These are phyloP conservation scores for Arxiozyma slooffiae DNA, from an alignment of 1,139 yeast genomes.

Conservation along the genomic window DNA sequence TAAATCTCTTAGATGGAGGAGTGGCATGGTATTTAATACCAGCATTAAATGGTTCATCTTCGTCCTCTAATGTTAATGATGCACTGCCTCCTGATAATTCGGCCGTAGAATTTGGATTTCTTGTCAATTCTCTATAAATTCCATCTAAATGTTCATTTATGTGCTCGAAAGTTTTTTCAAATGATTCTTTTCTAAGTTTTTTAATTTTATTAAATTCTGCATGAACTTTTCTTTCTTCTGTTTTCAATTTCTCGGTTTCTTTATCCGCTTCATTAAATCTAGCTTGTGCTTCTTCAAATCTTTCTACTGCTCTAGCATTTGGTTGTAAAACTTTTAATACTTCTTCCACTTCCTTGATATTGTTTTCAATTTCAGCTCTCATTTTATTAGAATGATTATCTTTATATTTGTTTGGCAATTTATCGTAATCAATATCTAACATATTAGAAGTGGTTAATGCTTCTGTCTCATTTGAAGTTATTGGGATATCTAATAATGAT, in stretches of 20 bases:
- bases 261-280: conserved; percentile 52
- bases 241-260: conserved; percentile 57
- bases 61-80: conserved; percentile 74
- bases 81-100: conserved; percentile 90
- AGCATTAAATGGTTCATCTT: conserved; percentile 74
- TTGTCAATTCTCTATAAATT: conserved; percentile 83
- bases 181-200: conserved; percentile 47
- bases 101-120: conserved; percentile 39
- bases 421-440: conserved; percentile 48
- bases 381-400: conserved; percentile 30
- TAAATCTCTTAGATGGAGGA: conserved; percentile 91
- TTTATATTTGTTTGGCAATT: conserved; percentile 39
- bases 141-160: conserved; percentile 63
- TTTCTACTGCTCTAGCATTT: conserved; percentile 68
- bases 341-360: conserved; percentile 45
- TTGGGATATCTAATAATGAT: conserved; percentile 42
- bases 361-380: conserved; percentile 35
- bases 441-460: conserved; percentile 37
- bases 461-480: conserved; percentile 34
- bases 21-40: conserved; percentile 90
- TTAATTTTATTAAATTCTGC: conserved; percentile 54
- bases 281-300: conserved; percentile 59
- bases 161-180: conserved; percentile 67
- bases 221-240: conserved; percentile 47
- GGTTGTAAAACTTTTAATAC: conserved; percentile 62